Base-by-base conservation (phyloP, 306 rosid genomes). In the Cucurbita moschata region DNA sequence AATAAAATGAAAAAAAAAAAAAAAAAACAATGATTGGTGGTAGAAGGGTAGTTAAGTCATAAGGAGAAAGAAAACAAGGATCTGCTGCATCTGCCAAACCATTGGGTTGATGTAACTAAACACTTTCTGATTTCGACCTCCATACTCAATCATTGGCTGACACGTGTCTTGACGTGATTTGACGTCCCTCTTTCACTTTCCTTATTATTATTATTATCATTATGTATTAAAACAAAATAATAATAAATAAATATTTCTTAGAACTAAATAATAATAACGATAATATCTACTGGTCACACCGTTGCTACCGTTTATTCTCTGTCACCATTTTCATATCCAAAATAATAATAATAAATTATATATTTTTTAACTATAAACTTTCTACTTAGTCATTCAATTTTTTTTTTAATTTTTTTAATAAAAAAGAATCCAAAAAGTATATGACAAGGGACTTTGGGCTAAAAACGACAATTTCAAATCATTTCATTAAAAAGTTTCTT, bases 71-170 rank as follows among this genome's bases (percentile, higher is more conserved):
- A 74, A 71, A 78, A 80, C 35, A 63, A 76, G 10, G 44, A 59
- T 9, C 58, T 37, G 61, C 63, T 59, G 85, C 68, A 71, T 66
- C 77, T 77, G 86, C 79, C 70, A 56, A 75, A 63, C 69, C 69
- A 39, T 71, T 76, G 84, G 79, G 81, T 84, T 81, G 90, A 92
- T 81, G 88, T 72, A 77, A 85, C 87, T 79, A 79, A 83, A n/a
- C 65, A 77, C 78, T 75, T 61, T 64, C 39, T 44, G 16, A 54
- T 67, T 57, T 63, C 61, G 85, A 86, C 91, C 87, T 83, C 82
- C 82, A 64, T 40, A 23, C 26, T 78, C 64, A 83, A 83, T 75
- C 78, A 85, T 85, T 83, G 78, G 80, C 6, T 71, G 70, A 76
- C 85, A 82, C 88, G 79, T 82, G 89, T 80, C 73, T 42, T 5